Base-by-base conservation (phyloP, 2,329 filamentous ascomycete genomes). In the Claviceps arundinis region DNA sequence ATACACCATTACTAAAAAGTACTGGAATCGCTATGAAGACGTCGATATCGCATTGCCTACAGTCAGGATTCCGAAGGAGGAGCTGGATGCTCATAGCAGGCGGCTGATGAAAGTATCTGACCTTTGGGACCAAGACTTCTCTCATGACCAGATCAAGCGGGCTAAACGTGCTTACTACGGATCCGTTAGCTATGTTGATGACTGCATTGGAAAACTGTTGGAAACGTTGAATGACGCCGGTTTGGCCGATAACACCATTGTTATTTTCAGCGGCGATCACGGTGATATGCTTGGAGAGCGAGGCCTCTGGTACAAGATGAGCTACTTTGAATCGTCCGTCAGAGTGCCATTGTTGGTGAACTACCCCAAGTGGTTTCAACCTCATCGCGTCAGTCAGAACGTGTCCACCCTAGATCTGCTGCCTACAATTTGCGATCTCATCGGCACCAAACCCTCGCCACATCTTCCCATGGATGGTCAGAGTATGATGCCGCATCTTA, bases 231-330 rank as follows among this genome's bases (percentile, higher is more conserved):
- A 89, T 65, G 78, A 89, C 54, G 91, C 88, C 63, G 80, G 83
- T 6, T 74, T 96, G 45, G 84, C 84, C 55, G 82, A 95, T 37
- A 81, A 95, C 68, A 96, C 90, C 13, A 89, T 95, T 60, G 75
- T 96, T 61, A 82, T 96, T 58, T 96, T 96, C 70, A 90, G 85
- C 54, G 89, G 90, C 45, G 90, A 96, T 65, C 90, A 96, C 63
- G 90, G 90, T 52, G 90, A 96, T 68, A 96, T 96, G 90, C 79
- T 96, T 7, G 90, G 90, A 54, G 90, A 96, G 73, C 83, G 89
- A 50, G 86, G 87, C 5, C 73, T 96, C 47, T 96, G 90, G 90
- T 90, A 95, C 75, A 96, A 96, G 77, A 96, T 96, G 90, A 89
- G 82, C 64, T 96, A 93, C 78, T 95, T 89, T 62, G 90, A 96